Conservation (phyloP, 495 filamentous ascomycete species). For the Hyaloscypha finlandica region DNA sequence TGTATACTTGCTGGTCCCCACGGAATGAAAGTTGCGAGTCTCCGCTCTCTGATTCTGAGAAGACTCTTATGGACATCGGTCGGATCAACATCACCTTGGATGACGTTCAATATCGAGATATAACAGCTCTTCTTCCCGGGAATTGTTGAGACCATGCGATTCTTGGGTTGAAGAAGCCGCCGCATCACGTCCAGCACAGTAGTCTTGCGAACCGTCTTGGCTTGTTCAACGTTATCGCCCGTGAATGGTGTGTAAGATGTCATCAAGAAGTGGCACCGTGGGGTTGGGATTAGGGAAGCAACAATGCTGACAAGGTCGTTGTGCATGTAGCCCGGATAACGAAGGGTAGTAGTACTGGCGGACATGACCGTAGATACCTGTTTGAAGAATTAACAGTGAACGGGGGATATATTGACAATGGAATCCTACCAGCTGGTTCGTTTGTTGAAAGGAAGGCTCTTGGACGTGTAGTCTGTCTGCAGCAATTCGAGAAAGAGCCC, state of each 20-base stretch:
- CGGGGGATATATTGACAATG: neutral
- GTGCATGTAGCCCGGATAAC: slow-evolving; percentile 99
- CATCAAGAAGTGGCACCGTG: slow-evolving; percentile 96
- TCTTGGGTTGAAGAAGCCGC: slow-evolving; percentile 92
- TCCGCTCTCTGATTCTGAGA: slow-evolving; percentile 91
- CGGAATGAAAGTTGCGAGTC: slow-evolving; percentile 93
- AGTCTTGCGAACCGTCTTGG: slow-evolving; percentile 95
- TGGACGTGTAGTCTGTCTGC: slow-evolving; percentile 93
- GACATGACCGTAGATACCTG: slow-evolving; percentile 97
- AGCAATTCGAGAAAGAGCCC: slow-evolving; percentile 88
- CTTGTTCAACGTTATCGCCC: slow-evolving; percentile 90
- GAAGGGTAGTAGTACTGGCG: slow-evolving; percentile 90
- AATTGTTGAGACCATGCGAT: slow-evolving; percentile 96
- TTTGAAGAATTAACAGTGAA: slow-evolving; percentile 3
- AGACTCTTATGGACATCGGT: slow-evolving; percentile 98
- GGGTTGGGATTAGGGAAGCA: slow-evolving; percentile 92
- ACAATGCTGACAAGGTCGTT: slow-evolving; percentile 98
- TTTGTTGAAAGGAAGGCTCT: slow-evolving; percentile 93
- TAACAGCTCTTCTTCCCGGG: slow-evolving; percentile 97
- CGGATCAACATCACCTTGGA: slow-evolving; percentile 96
- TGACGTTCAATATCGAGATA: slow-evolving; percentile 98
- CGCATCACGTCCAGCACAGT: slow-evolving; percentile 98
- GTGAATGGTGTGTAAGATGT: slow-evolving; percentile 98
- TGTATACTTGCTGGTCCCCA: slow-evolving; percentile 99
- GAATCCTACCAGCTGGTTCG: slow-evolving; percentile 78